Base-by-base conservation (phyloP, 129 eudicot species). In the Pulicaria dysenterica region DNA sequence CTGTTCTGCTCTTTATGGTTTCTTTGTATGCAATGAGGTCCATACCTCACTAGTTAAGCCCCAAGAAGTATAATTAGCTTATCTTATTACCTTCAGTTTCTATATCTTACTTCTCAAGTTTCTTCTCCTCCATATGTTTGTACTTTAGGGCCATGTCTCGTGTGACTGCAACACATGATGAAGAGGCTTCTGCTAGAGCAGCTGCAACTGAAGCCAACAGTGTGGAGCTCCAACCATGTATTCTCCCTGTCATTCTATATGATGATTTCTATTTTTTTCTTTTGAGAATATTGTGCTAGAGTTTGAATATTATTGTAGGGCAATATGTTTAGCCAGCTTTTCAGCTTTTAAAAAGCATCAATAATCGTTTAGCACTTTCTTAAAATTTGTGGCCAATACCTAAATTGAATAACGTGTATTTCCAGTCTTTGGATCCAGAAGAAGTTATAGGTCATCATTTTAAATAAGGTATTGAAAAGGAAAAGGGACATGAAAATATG, bases 161-260 rank as follows among this genome's bases (percentile, higher is more conserved):
- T 61, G 73, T 83, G 39, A 80, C 77, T 14, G 87, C 89, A 69
- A 72, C 88, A 69, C 80, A 84, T 75, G 86, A 89, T 51, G 97
- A 92, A 83, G 96, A 89, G 60, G 91, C 94, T 67, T 65, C 88
- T 72, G 93, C 96, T 43, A 79, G 51, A 74, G 87, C 84, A 46
- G 91, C 97, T 41, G 94, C 92, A 38, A 88, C 77, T 3, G 78
- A 75, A 77, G 89, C 85, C 37, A 84, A 89, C 69, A 85, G 48
- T n/a, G 48, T 57, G 96, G 94, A 73, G 91, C 88, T 58, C 93
- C 96, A 69, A 89, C 97, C 58, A 86, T 92, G 96, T 92, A 65
- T 61, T 31, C 0, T 56, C 72, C 83, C 64, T 14, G 36, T 49
- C 50, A 54, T 78, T 31, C 60, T 61, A 19, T 40, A 48, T 43